These are phyloP conservation scores for Penicillium salamii DNA, from an alignment of 495 filamentous ascomycete species.

Conservation along the genomic window DNA sequence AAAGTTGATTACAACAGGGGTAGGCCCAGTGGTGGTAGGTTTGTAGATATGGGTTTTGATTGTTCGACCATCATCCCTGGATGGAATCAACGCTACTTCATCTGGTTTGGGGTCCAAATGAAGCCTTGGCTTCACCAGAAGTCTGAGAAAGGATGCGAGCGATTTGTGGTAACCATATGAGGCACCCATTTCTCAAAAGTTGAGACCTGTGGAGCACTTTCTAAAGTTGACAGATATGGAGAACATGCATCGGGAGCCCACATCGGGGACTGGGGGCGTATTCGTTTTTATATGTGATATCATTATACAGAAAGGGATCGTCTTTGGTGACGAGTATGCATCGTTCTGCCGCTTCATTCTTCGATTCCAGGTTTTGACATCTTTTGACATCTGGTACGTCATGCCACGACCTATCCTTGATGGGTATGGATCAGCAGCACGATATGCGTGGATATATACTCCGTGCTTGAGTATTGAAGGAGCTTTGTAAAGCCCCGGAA, in stretches of 20 bases:
- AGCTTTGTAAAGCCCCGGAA: too few species aligned
- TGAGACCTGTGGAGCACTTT: background rate
- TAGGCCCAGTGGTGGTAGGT: constrained; percentile 19
- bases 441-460: too few species aligned
- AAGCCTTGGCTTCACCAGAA: constrained; percentile 17
- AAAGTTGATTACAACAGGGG: constrained; percentile 44
- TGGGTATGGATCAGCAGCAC: background rate
- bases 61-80: constrained; percentile 36
- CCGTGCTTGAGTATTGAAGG: background rate
- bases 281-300: background rate
- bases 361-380: background rate
- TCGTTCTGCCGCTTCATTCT: background rate
- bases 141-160: constrained; percentile 17
- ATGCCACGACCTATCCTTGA: background rate
- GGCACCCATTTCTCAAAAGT: constrained; percentile 9
- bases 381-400: background rate
- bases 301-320: background rate
- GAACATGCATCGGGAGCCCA: background rate
- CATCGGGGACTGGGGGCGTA: too few species aligned
- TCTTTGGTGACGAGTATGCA: too few species aligned
- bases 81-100: constrained; percentile 32
- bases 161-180: constrained; percentile 15
- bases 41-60: constrained; percentile 47
- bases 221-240: background rate
- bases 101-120: constrained; percentile 29